Conservation (phyloP, 805 yeast genomes). For the Danielozyma ontarioensis region DNA sequence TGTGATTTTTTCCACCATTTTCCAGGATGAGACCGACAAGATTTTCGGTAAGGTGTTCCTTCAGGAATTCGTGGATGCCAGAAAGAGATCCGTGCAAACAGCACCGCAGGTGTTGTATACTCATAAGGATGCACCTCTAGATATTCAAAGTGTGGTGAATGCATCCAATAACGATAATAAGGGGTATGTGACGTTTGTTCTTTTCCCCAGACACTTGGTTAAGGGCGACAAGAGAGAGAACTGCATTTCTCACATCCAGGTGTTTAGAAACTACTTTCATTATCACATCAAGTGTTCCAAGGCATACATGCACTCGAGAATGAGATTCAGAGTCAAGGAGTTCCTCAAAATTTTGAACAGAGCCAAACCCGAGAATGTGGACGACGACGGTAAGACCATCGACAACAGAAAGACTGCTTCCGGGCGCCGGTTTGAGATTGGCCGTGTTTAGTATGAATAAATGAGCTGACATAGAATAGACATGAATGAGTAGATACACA, state of each 20-base stretch:
- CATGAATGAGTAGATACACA: too few relatives aligned
- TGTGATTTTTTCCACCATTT: slow-evolving; percentile 88
- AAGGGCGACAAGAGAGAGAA: slow-evolving; percentile 68
- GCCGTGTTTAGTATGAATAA: slow-evolving; percentile 1
- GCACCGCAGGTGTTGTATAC: slow-evolving; percentile 97
- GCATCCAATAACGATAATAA: slow-evolving; percentile 40
- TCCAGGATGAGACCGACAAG: slow-evolving; percentile 95
- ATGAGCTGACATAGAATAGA: not conserved
- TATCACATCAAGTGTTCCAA: slow-evolving; percentile 97
- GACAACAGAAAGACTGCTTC: slow-evolving; percentile 62
- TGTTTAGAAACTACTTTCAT: slow-evolving; percentile 95
- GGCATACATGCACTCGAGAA: slow-evolving; percentile 97
- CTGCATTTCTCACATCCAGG: slow-evolving; percentile 85
- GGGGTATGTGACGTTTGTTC: slow-evolving; percentile 60
- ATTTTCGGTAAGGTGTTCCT: slow-evolving; percentile 83
- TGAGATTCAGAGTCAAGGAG: slow-evolving; percentile 93
- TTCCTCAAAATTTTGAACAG: slow-evolving; percentile 93
- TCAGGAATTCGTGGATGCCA: slow-evolving; percentile 93
- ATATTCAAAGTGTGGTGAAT: slow-evolving; percentile 38
- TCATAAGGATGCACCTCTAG: slow-evolving; percentile 89
- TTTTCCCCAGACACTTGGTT: slow-evolving; percentile 75
- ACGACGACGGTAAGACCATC: slow-evolving; percentile 49
- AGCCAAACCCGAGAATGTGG: slow-evolving; percentile 90
- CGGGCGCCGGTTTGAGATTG: slow-evolving; percentile 57
- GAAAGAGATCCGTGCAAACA: slow-evolving; percentile 91